Evolutionary conservation across 805 yeast species (phyloP).

Genomic region (Candida boleticola): DNA sequence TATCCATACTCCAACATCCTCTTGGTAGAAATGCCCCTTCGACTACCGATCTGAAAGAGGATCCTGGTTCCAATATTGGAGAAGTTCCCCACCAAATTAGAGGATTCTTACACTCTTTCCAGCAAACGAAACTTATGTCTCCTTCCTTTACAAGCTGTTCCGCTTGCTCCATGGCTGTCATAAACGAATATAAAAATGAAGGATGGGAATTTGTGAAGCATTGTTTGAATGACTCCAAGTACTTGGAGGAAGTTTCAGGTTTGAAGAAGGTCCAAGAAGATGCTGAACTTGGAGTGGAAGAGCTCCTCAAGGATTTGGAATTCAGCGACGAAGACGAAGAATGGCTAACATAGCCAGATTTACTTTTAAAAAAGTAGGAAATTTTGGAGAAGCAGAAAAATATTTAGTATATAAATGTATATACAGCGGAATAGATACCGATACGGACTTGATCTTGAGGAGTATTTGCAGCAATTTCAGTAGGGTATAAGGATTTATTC

Average conservation of each 20-base stretch:
- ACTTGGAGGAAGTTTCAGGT: slow-evolving; percentile 79
- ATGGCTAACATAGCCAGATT: slow-evolving; percentile 14
- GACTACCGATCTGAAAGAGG: slow-evolving; percentile 14
- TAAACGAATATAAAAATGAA: slow-evolving; percentile 44
- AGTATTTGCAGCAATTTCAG: background rate
- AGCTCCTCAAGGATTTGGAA: slow-evolving; percentile 23
- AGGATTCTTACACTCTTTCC: slow-evolving; percentile 73
- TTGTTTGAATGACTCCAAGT: slow-evolving; percentile 65
- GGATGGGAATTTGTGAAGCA: slow-evolving; percentile 82
- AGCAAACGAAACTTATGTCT: slow-evolving; percentile 62
- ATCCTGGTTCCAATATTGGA: slow-evolving; percentile 50
- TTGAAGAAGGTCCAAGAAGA: slow-evolving; percentile 66
- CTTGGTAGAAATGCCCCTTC: slow-evolving; percentile 42
- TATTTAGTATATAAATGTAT: no score
- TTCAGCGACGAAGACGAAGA: slow-evolving; percentile 27
- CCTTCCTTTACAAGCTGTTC: slow-evolving; percentile 79
- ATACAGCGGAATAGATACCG: background rate
- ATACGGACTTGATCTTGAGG: background rate
- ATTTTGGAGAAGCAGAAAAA: no score
- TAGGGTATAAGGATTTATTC: no score
- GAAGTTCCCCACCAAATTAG: slow-evolving; percentile 85
- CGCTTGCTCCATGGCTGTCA: slow-evolving; percentile 71
- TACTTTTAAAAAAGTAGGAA: no score
- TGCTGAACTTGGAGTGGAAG: slow-evolving; percentile 54
- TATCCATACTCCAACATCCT: slow-evolving; percentile 70